phyloP scores from a whole-genome alignment of 2,329 filamentous ascomycete species.

The Epicoccum nigrum region DNA sequence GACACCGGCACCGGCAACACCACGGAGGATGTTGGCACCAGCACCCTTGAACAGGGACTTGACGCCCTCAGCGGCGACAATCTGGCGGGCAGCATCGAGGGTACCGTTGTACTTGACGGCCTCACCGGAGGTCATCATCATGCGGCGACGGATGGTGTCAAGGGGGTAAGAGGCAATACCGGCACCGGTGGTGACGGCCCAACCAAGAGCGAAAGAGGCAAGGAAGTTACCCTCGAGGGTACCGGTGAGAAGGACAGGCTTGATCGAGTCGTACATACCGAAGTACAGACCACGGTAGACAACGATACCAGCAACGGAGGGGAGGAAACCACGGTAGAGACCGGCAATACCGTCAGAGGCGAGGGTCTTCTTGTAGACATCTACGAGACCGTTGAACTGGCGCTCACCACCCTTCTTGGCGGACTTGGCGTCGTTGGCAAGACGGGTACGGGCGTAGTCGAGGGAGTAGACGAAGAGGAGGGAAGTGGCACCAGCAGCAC shows the following conservation, averaged over 20 bases:
- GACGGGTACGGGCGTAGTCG: conserved; percentile 99
- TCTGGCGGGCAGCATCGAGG: conserved; percentile 93
- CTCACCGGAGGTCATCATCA: conserved; percentile 99
- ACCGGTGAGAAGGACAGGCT: conserved; percentile 95
- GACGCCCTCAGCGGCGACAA: conserved; percentile 93
- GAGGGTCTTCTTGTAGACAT: conserved; percentile 99
- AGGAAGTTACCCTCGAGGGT: conserved; percentile 97
- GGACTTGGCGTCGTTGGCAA: conserved; percentile 99
- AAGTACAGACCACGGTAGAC: conserved; percentile 99
- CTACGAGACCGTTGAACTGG: conserved; percentile 99
- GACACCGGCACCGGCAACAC: conserved; percentile 99
- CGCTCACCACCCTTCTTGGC: conserved; percentile 96
- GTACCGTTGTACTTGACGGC: conserved; percentile 99
- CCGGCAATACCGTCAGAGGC: conserved; percentile 97
- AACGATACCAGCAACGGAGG: conserved; percentile 97
- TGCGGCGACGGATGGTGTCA: conserved; percentile 99
- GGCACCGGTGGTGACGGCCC: conserved; percentile 99
- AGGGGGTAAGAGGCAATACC: conserved; percentile 99
- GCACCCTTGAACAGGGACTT: conserved; percentile 99
- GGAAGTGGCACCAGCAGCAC: conserved; percentile 99
- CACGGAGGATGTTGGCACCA: conserved; percentile 99
- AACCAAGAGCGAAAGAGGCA: conserved; percentile 97
- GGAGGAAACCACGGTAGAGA: conserved; percentile 99
- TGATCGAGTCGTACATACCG: conserved; percentile 99
- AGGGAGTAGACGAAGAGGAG: conserved; percentile 99